Base-by-base conservation (phyloP, 352 stramenopile species). In the Pelagophyceae sp. region DNA sequence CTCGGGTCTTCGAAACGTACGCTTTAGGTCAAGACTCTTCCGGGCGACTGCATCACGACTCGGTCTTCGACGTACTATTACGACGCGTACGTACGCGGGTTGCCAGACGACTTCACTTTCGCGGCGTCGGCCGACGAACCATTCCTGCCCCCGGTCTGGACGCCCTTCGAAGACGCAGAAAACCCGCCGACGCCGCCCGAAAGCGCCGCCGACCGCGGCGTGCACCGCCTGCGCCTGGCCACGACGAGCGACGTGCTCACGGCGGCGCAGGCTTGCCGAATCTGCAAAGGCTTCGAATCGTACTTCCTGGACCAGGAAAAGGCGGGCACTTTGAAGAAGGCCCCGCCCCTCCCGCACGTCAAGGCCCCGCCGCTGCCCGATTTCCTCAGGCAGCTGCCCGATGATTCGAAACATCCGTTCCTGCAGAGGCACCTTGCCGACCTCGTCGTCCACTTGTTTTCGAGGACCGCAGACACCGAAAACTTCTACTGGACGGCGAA, bases 401-500 rank as follows among this genome's bases (percentile, higher is more conserved):
- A 65, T 2, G 58, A 33, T 2, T n/a, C 23, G 29, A 17, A 17
- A n/a, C 58, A 17, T 5, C 61, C 61, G 29, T 1, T 17, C 61
- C n/a, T 38, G 61, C 11, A 15, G 2, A 11, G 23, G 25, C 38
- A 31, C 11, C 67, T 74, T 2, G 11, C 27, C 19, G 67, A 74
- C 67, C 38, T 74, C 27, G 23, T 74, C 35, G 67, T 74, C 67
- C 67, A 74, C 38, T n/a, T 74, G 11, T 74, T 58, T 58, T 50
- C 35, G 15, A 2, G 67, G 11, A 29, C 2, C 67, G 6, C 6
- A 0, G 33, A 58, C 38, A 6, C 38, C 1, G 35, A 58, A 11
- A 33, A 74, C 38, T 74, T 74, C 67, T 74, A 74, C 38, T 51
- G 35, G 38, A n/a, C n/a, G n/a, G n/a, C n/a, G n/a, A n/a, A n/a